A percentile compares a stretch with the other conserved stretches of the same genome.
Evolutionary conservation across 2,329 filamentous ascomycete species (phyloP).

Genomic region (Aspergillus proliferans): DNA sequence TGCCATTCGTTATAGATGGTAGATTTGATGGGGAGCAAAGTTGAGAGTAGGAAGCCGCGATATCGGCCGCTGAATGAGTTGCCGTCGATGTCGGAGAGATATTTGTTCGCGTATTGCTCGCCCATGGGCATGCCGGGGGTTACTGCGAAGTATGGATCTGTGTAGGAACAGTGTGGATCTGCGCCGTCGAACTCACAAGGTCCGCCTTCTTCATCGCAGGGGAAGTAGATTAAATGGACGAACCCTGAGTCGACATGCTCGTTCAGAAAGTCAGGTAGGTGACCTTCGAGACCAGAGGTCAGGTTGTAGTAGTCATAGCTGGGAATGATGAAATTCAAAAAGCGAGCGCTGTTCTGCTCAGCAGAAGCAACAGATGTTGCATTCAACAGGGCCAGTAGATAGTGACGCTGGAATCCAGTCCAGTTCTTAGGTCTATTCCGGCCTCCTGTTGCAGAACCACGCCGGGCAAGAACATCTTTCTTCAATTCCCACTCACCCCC

Average conservation of each 20-base stretch:
- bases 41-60: constrained; percentile 79
- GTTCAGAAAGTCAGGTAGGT: constrained; percentile 35
- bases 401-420: constrained; percentile 67
- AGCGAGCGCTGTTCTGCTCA: constrained; percentile 18
- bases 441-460: constrained; percentile 44
- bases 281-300: constrained; percentile 11
- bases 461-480: constrained; percentile 39
- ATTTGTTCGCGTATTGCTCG: constrained; percentile 56
- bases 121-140: constrained; percentile 14
- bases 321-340: constrained; percentile 21
- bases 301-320: constrained; percentile 38
- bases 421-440: constrained; percentile 52
- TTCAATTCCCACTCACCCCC: constrained; percentile 41
- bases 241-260: constrained; percentile 38
- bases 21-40: constrained; percentile 81
- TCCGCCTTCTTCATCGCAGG: constrained; percentile 7
- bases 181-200: constrained; percentile 4
- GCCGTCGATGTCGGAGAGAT: constrained; percentile 88
- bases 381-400: constrained; percentile 69
- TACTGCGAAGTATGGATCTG: constrained; percentile 34
- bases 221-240: constrained; percentile 41
- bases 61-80: constrained; percentile 95
- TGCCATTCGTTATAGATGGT: constrained; percentile 97
- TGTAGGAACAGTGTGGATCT: constrained; percentile 42
- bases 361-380: background rate